A percentile compares a stretch with the other conserved stretches of the same genome.
phyloP scores from a whole-genome alignment of 768 basidiomycete species.

The Psilocybe sp. region DNA sequence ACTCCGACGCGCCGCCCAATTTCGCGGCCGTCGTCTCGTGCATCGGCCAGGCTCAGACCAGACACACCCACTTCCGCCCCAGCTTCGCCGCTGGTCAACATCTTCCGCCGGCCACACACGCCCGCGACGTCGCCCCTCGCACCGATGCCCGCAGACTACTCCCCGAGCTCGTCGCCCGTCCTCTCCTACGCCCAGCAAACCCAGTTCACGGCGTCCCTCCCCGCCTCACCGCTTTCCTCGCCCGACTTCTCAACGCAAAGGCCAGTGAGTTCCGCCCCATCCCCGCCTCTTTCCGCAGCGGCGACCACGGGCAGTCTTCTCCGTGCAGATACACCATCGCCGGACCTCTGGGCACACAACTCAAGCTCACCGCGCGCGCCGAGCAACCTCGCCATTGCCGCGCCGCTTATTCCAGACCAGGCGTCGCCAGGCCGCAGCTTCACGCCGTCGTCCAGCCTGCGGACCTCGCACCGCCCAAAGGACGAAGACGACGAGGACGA shows the following conservation, averaged over 20 bases:
- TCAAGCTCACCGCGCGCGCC: slow-evolving; percentile 65
- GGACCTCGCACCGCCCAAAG: slow-evolving; percentile 57
- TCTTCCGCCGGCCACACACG: slow-evolving; percentile 78
- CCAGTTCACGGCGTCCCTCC: slow-evolving; percentile 78
- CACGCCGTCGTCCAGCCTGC: slow-evolving; percentile 69
- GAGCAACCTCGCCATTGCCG: slow-evolving; percentile 89
- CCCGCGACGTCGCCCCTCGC: slow-evolving; percentile 76
- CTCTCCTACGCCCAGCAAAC: slow-evolving; percentile 56
- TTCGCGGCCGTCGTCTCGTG: slow-evolving; percentile 78
- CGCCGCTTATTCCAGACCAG: slow-evolving; percentile 80
- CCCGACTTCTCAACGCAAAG: slow-evolving; percentile 84
- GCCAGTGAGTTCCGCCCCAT: slow-evolving; percentile 87
- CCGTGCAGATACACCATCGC: slow-evolving; percentile 81
- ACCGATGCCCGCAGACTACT: slow-evolving; percentile 50
- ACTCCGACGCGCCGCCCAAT: slow-evolving; percentile 77
- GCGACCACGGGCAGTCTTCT: slow-evolving; percentile 54
- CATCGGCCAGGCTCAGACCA: slow-evolving; percentile 70
- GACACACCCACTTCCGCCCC: slow-evolving; percentile 78
- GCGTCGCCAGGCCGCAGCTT: slow-evolving; percentile 47
- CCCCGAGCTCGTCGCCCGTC: slow-evolving; percentile 68
- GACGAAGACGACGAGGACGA: slow-evolving; percentile 58
- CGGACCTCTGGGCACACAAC: slow-evolving; percentile 85
- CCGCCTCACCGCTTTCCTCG: slow-evolving; percentile 81
- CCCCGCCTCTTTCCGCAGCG: slow-evolving; percentile 74
- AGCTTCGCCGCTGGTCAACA: slow-evolving; percentile 69